These are phyloP conservation scores for Herpetomonas samuelpessoai DNA, from an alignment of 208 protist species.

Conservation along the genomic window DNA sequence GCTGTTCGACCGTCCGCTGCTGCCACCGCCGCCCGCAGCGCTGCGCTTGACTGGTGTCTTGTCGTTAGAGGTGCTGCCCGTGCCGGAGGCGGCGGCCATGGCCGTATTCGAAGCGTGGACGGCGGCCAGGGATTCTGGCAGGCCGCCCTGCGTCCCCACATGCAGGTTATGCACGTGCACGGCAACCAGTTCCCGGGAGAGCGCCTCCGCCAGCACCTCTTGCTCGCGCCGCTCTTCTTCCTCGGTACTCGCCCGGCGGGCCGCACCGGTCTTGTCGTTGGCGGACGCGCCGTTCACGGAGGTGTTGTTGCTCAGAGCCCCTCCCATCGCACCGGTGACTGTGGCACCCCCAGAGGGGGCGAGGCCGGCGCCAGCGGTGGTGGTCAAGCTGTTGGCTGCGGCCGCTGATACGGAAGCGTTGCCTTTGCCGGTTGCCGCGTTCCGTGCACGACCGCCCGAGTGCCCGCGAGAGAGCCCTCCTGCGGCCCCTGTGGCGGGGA, in stretches of 20 bases:
- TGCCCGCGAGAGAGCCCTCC: not conserved
- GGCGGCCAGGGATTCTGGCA: not conserved
- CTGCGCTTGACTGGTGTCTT: not conserved
- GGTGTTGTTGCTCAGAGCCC: too few relatives aligned
- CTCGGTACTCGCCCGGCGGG: conserved; percentile 13
- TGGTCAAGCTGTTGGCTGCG: not conserved
- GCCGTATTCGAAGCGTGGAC: not conserved
- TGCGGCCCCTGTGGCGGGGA: not conserved
- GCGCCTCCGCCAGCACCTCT: conserved; percentile 48
- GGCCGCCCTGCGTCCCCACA: conserved; percentile 20
- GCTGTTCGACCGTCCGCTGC: too few relatives aligned
- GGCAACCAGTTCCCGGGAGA: conserved; percentile 46
- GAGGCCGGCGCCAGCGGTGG: not conserved
- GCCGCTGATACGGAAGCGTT: too few relatives aligned
- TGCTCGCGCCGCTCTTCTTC: conserved; percentile 39
- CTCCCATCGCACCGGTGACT: not conserved
- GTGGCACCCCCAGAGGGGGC: not conserved
- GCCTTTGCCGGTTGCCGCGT: conserved; percentile 1
- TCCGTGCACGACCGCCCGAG: conserved; percentile 5
- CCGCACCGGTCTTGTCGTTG: too few relatives aligned
- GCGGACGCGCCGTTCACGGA: too few relatives aligned
- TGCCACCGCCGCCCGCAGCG: conserved; percentile 1
- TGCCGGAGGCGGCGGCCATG: conserved; percentile 1
- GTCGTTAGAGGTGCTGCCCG: not conserved
- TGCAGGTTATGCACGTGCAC: conserved; percentile 73